phyloP scores from a whole-genome alignment of 2,329 filamentous ascomycete genomes.

The Phialemoniopsis sp. region DNA sequence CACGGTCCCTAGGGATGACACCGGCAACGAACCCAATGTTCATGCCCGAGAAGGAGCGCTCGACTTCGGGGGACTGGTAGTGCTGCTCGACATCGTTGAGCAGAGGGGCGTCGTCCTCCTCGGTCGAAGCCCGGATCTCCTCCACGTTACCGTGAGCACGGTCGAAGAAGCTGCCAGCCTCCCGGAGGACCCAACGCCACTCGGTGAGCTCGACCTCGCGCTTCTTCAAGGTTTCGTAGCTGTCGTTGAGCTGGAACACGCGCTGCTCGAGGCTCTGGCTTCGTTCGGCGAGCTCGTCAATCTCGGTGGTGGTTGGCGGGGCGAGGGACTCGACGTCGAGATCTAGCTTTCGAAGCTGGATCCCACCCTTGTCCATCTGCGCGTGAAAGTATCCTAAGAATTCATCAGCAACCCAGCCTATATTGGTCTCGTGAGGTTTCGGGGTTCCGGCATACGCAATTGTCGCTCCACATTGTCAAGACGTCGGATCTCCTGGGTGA shows the following conservation, averaged over 20 bases:
- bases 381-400: conserved; percentile 79
- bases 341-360: conserved; percentile 83
- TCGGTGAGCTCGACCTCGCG: conserved; percentile 94
- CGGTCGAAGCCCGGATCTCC: conserved; percentile 86
- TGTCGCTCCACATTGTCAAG: conserved; percentile 98
- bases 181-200: conserved; percentile 96
- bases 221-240: conserved; percentile 97
- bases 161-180: conserved; percentile 97
- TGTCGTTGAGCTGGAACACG: conserved; percentile 89
- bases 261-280: conserved; percentile 90
- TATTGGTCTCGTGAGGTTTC: not conserved
- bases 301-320: conserved; percentile 86
- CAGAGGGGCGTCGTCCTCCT: conserved; percentile 88
- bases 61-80: conserved; percentile 60
- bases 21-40: conserved; percentile 98
- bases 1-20: conserved; percentile 88
- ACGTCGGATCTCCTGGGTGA: conserved; percentile 94
- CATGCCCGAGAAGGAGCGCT: conserved; percentile 91
- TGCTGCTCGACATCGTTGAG: conserved; percentile 91
- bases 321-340: conserved; percentile 85
- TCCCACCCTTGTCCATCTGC: conserved; percentile 92
- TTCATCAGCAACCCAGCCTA: conserved; percentile 1
- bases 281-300: conserved; percentile 90
- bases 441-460: conserved; percentile 57
- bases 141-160: conserved; percentile 94